Base-by-base conservation (phyloP, 768 basidiomycete genomes). In the Tephrocybe sp. region DNA sequence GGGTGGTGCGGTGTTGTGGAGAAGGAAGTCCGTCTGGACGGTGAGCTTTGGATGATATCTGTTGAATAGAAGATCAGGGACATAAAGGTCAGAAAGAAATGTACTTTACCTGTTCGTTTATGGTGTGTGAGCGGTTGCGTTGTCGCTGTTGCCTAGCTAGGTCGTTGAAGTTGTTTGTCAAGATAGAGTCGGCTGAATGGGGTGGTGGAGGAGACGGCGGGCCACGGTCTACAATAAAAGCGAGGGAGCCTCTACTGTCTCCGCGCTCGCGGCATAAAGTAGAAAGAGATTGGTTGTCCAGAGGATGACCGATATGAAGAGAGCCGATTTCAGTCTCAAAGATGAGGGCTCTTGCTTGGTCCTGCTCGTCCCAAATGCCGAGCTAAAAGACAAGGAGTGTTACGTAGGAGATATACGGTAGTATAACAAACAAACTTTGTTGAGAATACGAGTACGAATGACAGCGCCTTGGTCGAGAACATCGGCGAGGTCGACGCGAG, bases 311-410 rank as follows among this genome's bases (percentile, higher is more conserved):
- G 21, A 54, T 57, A 8, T 54, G 53, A 7, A 57, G 47, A 16
- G 56, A 54, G 19, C 59, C 59, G 31, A 60, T 57, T 40, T 60
- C 56, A 5, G 59, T 55, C 42, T 60, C 59, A 21, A 51, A 60
- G 21, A 60, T 55, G n/a, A 57, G 53, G 8, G 56, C 43, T 12
- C 44, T 44, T 12, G 40, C 41, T 41, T 55, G 53, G 2, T 60
- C 56, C 37, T 52, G 51, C 8, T 16, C 27, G 24, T 52, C 52
- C 41, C 43, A 44, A 18, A 60, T 53, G 28, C 59, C 48, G 8
- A 60, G 56, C 59, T 60, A 34, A 13, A 42, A 13, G 28, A 12
- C 39, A 16, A 6, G 22, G 11, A 19, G 27, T 19, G 12, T 21
- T 39, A 37, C 24, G 18, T 3, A 24, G 19, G 34, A 8, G 8